Conservation (phyloP, 768 basidiomycete species). For the Tulasnella sp. region DNA sequence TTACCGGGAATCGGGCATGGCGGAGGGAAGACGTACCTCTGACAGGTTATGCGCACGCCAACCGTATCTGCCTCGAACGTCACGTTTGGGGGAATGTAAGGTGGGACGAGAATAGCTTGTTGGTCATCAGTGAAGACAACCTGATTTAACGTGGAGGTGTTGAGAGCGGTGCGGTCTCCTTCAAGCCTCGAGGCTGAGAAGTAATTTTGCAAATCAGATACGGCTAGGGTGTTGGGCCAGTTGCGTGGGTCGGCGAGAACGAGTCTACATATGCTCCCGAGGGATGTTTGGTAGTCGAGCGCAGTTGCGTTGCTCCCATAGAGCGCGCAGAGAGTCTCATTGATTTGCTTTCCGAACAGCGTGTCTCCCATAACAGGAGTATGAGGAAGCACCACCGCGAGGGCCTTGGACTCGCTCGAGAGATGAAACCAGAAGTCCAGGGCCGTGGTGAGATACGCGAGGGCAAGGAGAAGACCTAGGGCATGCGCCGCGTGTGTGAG, state of each 20-base stretch:
- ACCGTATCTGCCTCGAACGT: not conserved
- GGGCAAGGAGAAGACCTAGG: not conserved
- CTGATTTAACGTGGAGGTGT: not conserved
- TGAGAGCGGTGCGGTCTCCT: not conserved
- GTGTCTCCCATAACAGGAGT: not conserved
- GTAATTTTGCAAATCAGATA: not conserved
- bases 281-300: no score
- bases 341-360: not conserved
- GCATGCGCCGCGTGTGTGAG: not conserved
- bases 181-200: not conserved
- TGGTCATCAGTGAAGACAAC: not conserved
- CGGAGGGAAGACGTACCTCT: not conserved
- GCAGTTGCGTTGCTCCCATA: not conserved
- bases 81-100: not conserved
- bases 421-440: not conserved
- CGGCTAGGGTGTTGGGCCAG: not conserved
- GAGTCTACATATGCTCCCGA: no score
- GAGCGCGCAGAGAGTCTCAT: not conserved
- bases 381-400: not conserved
- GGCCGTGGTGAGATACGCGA: not conserved
- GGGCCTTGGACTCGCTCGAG: not conserved
- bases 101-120: not conserved
- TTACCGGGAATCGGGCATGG: not conserved
- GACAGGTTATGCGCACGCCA: not conserved
- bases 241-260: no score